phyloP scores from a whole-genome alignment of 1,139 yeast genomes.

The Eremothecium coryli region DNA sequence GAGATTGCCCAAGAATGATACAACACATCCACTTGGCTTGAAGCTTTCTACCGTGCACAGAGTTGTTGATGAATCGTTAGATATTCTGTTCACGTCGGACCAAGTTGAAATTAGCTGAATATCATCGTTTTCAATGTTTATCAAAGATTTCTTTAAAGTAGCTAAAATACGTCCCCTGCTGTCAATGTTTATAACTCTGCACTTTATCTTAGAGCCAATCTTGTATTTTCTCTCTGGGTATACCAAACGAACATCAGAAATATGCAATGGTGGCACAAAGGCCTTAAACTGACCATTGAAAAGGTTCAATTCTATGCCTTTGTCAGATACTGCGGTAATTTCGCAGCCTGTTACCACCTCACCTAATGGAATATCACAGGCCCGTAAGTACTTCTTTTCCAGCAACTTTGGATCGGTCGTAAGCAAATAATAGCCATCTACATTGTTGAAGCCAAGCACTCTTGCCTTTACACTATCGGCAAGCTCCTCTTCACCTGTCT shows the following conservation, averaged over 20 bases:
- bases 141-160: slow-evolving; percentile 77
- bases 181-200: slow-evolving; percentile 46
- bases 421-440: slow-evolving; percentile 59
- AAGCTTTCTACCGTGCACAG: slow-evolving; percentile 69
- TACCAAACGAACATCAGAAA: slow-evolving; percentile 74
- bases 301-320: slow-evolving; percentile 60
- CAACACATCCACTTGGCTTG: slow-evolving; percentile 68
- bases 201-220: slow-evolving; percentile 70
- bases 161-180: slow-evolving; percentile 41
- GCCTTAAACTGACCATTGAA: slow-evolving; percentile 60
- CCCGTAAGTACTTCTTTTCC: slow-evolving; percentile 53
- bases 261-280: slow-evolving; percentile 62
- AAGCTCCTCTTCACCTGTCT: slow-evolving; percentile 43
- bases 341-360: slow-evolving; percentile 48
- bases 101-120: slow-evolving; percentile 36
- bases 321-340: slow-evolving; percentile 54
- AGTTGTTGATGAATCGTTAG: slow-evolving; percentile 46
- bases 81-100: slow-evolving; percentile 37
- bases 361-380: slow-evolving; percentile 71
- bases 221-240: slow-evolving; percentile 91
- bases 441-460: slow-evolving; percentile 55
- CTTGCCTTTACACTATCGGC: slow-evolving; percentile 57
- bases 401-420: slow-evolving; percentile 61
- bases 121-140: slow-evolving; percentile 54
- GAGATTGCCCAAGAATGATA: slow-evolving; percentile 71